phyloP scores from a whole-genome alignment of 2,329 filamentous ascomycete genomes.

The Aspergillus amoenus region DNA sequence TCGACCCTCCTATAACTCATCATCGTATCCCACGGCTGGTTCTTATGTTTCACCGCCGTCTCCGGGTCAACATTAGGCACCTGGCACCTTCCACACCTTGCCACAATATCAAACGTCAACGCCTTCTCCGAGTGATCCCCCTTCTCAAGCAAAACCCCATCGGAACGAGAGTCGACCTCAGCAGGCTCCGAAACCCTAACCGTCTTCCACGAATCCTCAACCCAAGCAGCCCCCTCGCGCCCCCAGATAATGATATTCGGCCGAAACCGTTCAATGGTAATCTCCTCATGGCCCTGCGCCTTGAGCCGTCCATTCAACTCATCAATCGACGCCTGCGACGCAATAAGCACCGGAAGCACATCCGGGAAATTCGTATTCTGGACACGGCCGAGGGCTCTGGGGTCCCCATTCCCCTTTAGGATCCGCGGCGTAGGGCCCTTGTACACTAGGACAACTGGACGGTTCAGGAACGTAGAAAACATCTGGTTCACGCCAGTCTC shows the following conservation, averaged over 20 bases:
- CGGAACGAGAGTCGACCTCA: slow-evolving; percentile 3
- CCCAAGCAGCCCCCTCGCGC: slow-evolving; percentile 51
- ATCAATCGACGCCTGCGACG: slow-evolving; percentile 54
- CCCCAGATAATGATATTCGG: slow-evolving; percentile 64
- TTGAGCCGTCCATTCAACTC: slow-evolving; percentile 59
- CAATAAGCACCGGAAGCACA: slow-evolving; percentile 57
- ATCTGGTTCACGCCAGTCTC: slow-evolving; percentile 47
- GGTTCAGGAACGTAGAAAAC: slow-evolving; percentile 58
- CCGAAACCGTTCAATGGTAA: slow-evolving; percentile 62
- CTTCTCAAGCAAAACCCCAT: neutral
- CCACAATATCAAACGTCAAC: slow-evolving; percentile 57
- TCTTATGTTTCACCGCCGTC: slow-evolving; percentile 58
- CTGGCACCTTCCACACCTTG: slow-evolving; percentile 60
- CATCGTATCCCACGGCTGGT: slow-evolving; percentile 62
- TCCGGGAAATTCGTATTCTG: slow-evolving; percentile 61
- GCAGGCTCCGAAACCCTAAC: slow-evolving; percentile 38
- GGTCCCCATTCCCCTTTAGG: slow-evolving; percentile 56
- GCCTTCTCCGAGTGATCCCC: slow-evolving; percentile 14
- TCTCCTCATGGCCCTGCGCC: slow-evolving; percentile 43
- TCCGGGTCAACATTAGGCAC: slow-evolving; percentile 65
- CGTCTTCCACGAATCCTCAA: slow-evolving; percentile 64
- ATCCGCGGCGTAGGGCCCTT: slow-evolving; percentile 60
- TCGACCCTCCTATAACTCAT: slow-evolving; percentile 62
- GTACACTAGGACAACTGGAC: slow-evolving; percentile 58
- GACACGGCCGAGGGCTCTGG: slow-evolving; percentile 53